phyloP scores from a whole-genome alignment of 1,139 yeast species.

The Hemisphaericaspora xylanilytica region DNA sequence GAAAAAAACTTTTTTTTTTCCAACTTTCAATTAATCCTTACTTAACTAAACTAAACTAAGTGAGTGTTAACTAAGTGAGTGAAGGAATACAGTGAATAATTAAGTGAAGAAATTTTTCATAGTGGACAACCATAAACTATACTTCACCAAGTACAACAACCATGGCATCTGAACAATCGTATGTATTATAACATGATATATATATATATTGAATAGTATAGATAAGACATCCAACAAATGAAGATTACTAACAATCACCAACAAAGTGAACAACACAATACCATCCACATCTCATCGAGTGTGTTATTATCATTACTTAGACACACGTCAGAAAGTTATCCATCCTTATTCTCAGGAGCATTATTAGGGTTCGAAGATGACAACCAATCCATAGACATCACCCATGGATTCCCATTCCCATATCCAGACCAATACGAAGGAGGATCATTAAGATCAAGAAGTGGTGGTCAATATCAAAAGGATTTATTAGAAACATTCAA shows the following conservation, averaged over 20 bases:
- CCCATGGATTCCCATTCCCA: conserved; percentile 68
- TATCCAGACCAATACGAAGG: conserved; percentile 55
- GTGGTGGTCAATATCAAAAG: conserved; percentile 67
- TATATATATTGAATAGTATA: too few relatives aligned
- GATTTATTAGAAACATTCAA: conserved; percentile 64
- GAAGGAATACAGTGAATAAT: too few relatives aligned
- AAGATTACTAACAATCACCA: conserved; percentile 3
- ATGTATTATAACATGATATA: conserved; percentile 15
- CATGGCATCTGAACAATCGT: conserved; percentile 28
- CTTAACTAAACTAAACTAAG: too few relatives aligned
- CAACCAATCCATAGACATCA: conserved; percentile 46
- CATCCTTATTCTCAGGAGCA: conserved; percentile 71
- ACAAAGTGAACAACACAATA: conserved; percentile 12
- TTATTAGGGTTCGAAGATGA: conserved; percentile 73
- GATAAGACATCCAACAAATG: too few relatives aligned
- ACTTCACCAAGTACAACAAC: too few relatives aligned
- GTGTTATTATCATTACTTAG: conserved; percentile 70
- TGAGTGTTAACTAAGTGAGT: too few relatives aligned
- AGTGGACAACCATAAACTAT: too few relatives aligned
- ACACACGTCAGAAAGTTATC: conserved; percentile 69
- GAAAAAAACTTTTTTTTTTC: not conserved
- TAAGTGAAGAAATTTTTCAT: not conserved
- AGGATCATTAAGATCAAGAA: conserved; percentile 53
- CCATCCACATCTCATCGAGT: conserved; percentile 52
- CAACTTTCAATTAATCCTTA: too few relatives aligned